Conservation (phyloP, 495 filamentous ascomycete species). For the Penicillium maclennaniae region DNA sequence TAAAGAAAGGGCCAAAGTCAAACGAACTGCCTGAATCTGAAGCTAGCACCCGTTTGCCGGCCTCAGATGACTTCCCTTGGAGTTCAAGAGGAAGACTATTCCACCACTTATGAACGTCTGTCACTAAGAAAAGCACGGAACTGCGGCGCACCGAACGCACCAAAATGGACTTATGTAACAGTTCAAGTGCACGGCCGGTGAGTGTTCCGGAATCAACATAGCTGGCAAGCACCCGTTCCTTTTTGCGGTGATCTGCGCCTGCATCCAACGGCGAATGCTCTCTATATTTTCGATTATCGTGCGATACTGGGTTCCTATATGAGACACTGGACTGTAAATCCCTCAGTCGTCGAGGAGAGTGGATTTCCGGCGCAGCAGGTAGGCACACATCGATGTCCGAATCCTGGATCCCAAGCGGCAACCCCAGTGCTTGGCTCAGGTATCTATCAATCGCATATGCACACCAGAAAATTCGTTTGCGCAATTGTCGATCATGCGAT, state of each 20-base stretch:
- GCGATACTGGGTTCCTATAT: not conserved
- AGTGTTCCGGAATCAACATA: constrained; percentile 40
- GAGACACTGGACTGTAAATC: not conserved
- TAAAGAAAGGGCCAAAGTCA: constrained; percentile 41
- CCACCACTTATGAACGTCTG: constrained; percentile 47
- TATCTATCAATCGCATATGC: constrained; percentile 49
- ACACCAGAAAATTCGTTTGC: constrained; percentile 50
- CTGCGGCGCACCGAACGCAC: constrained; percentile 34
- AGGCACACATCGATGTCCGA: constrained; percentile 42
- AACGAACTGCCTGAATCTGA: constrained; percentile 19
- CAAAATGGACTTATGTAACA: constrained; percentile 42
- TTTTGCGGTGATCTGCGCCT: constrained; percentile 13
- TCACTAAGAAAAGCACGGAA: constrained; percentile 35
- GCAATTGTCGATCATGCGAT: constrained; percentile 37
- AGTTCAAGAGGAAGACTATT: constrained; percentile 35
- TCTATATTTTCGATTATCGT: not conserved
- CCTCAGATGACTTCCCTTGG: constrained; percentile 11
- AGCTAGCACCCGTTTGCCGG: not conserved
- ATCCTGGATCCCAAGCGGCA: constrained; percentile 42
- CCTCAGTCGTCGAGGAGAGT: constrained; percentile 19
- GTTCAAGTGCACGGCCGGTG: constrained; percentile 36
- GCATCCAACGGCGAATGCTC: not conserved
- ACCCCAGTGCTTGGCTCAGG: constrained; percentile 44
- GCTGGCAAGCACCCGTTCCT: constrained; percentile 34
- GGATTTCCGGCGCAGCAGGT: constrained; percentile 29